Percentiles rank a stretch among this genome's conserved stretches.
Evolutionary conservation across 1,284 basidiomycete species (phyloP).

Genomic region (Singerocomus rubriflavus): DNA sequence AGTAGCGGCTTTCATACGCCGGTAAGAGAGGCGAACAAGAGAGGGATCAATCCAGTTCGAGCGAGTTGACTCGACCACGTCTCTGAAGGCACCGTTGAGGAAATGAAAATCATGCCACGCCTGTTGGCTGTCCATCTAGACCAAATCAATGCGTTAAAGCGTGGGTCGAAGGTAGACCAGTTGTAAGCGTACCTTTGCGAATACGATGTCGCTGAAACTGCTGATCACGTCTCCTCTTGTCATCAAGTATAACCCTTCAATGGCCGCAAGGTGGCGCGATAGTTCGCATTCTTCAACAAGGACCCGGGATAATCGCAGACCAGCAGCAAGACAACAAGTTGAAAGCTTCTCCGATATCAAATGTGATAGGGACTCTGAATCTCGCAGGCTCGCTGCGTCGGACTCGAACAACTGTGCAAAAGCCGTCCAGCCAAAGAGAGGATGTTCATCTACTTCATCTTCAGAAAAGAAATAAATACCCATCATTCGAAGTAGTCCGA

Average conservation of each 20-base stretch:
- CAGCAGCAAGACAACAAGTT: constrained; percentile 54
- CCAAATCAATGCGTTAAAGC: not conserved
- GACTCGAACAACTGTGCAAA: constrained; percentile 35
- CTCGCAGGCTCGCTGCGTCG: constrained; percentile 35
- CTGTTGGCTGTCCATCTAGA: constrained; percentile 67
- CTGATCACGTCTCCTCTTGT: constrained; percentile 67
- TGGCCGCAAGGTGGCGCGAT: constrained; percentile 63
- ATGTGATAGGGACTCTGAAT: constrained; percentile 57
- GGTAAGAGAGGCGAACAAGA: constrained; percentile 71
- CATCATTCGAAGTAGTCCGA: constrained; percentile 63
- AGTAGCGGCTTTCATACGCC: constrained; percentile 42
- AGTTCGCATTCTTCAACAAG: constrained; percentile 71
- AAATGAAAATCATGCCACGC: constrained; percentile 83
- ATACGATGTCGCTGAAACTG: constrained; percentile 69
- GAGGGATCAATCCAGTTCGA: constrained; percentile 57
- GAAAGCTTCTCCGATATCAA: constrained; percentile 62
- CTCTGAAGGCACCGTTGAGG: constrained; percentile 73
- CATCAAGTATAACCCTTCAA: constrained; percentile 77
- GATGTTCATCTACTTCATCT: constrained; percentile 12
- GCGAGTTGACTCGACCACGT: constrained; percentile 55
- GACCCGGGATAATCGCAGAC: constrained; percentile 54
- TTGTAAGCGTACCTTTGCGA: constrained; percentile 56
- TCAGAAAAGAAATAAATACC: constrained; percentile 27
- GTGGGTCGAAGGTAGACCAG: not conserved
- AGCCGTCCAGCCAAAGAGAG: constrained; percentile 24